phyloP scores from a whole-genome alignment of 441 rosid species.

The Gossypium davidsonii region DNA sequence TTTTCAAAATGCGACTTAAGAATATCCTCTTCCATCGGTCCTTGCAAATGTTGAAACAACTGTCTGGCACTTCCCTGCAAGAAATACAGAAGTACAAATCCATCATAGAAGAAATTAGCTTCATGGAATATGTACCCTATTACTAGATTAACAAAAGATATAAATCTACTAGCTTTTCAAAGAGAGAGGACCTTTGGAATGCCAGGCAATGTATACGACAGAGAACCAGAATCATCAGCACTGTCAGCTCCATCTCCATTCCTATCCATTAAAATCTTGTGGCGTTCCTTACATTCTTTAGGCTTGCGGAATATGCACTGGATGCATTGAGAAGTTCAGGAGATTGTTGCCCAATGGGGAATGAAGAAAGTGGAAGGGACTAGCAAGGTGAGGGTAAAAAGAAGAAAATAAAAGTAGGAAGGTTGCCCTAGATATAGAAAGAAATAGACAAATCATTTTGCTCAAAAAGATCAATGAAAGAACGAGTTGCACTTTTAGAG shows the following conservation, averaged over 20 bases:
- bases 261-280: conserved; percentile 83
- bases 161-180: not conserved
- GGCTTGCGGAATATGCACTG: conserved; percentile 93
- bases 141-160: conserved; percentile 6
- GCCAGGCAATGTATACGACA: conserved; percentile 97
- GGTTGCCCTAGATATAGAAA: not conserved
- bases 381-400: not conserved
- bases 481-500: conserved; percentile 7
- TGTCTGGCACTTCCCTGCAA: conserved; percentile 98
- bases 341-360: conserved; percentile 15
- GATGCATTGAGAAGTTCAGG: conserved; percentile 9
- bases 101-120: conserved; percentile 22
- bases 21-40: conserved; percentile 96
- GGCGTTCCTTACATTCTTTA: conserved; percentile 96
- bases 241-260: conserved; percentile 97
- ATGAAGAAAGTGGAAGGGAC: not conserved
- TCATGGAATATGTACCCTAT: conserved; percentile 11
- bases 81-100: conserved; percentile 24
- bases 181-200: conserved; percentile 69
- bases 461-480: not conserved
- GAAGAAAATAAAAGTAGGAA: not conserved
- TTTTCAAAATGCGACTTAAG: conserved; percentile 94
- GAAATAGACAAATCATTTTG: not conserved
- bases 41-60: conserved; percentile 91
- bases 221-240: conserved; percentile 98